Conservation (phyloP, 2,329 filamentous ascomycete species). For the Ceratocystis albifundus region DNA sequence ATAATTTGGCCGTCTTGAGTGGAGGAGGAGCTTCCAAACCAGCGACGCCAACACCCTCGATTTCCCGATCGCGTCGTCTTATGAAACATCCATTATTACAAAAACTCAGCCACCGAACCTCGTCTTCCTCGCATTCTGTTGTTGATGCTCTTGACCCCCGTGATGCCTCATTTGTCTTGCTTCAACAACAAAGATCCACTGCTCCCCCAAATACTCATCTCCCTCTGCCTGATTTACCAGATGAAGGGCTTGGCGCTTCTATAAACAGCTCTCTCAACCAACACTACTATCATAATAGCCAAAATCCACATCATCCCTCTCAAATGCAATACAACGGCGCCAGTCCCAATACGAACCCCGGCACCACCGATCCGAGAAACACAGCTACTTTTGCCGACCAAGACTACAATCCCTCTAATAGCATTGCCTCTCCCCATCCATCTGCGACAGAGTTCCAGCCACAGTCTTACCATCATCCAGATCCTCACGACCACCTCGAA, state of each 20-base stretch:
- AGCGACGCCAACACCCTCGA: background rate
- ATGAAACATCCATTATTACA: slow-evolving; percentile 19
- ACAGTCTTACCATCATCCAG: background rate
- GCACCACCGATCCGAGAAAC: background rate
- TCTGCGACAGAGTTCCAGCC: background rate
- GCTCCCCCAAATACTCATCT: background rate
- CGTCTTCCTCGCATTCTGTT: slow-evolving; percentile 1
- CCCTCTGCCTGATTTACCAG: background rate
- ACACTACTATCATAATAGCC: too few species aligned
- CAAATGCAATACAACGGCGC: too few species aligned
- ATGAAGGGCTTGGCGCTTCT: background rate
- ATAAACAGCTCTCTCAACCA: background rate
- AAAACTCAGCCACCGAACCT: background rate
- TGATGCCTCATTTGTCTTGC: background rate
- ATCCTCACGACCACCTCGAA: slow-evolving; percentile 2
- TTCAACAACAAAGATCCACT: background rate
- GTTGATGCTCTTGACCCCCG: background rate
- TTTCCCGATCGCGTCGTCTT: slow-evolving; percentile 12
- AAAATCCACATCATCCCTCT: background rate
- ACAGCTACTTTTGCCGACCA: background rate
- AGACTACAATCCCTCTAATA: background rate
- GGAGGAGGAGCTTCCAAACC: background rate
- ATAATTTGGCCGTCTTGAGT: background rate
- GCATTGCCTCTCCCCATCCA: background rate
- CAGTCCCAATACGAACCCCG: too few species aligned